phyloP scores from a whole-genome alignment of 805 yeast genomes.

The Clavispora fructus region DNA sequence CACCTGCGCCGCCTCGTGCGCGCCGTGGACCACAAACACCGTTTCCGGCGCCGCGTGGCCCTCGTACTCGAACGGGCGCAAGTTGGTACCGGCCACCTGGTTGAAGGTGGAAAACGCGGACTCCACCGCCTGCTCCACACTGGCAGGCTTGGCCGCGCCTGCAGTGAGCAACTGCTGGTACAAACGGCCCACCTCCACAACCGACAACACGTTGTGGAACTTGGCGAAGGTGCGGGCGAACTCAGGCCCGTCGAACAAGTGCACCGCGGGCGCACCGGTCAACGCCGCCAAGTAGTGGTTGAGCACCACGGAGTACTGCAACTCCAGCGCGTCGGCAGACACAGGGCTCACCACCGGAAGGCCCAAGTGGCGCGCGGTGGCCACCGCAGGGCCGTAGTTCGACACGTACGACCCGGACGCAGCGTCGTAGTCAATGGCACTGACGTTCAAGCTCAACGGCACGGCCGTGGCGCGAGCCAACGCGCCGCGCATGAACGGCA shows the following conservation, averaged over 20 bases:
- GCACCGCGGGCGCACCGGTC: conserved; percentile 53
- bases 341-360: conserved; percentile 69
- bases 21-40: conserved; percentile 79
- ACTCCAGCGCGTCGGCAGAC: conserved; percentile 44
- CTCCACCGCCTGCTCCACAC: conserved; percentile 35
- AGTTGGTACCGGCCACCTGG: conserved; percentile 46
- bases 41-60: conserved; percentile 62
- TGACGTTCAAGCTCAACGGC: conserved; percentile 67
- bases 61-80: conserved; percentile 61
- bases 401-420: conserved; percentile 48
- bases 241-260: conserved; percentile 77
- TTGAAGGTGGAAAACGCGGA: conserved; percentile 49
- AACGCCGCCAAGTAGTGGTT: conserved; percentile 53
- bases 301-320: conserved; percentile 62
- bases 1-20: conserved; percentile 57
- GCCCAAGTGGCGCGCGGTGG: conserved; percentile 57
- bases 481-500: conserved; percentile 62
- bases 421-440: conserved; percentile 69
- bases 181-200: conserved; percentile 36
- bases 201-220: conserved; percentile 38
- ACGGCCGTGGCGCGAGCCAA: conserved; percentile 34
- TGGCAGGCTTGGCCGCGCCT: conserved; percentile 15
- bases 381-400: conserved; percentile 58
- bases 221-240: conserved; percentile 49
- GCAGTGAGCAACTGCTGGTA: conserved; percentile 32